These are phyloP conservation scores for Stachybotrys chlorohalonatus DNA, from an alignment of 2,329 filamentous ascomycete species.

Conservation along the genomic window DNA sequence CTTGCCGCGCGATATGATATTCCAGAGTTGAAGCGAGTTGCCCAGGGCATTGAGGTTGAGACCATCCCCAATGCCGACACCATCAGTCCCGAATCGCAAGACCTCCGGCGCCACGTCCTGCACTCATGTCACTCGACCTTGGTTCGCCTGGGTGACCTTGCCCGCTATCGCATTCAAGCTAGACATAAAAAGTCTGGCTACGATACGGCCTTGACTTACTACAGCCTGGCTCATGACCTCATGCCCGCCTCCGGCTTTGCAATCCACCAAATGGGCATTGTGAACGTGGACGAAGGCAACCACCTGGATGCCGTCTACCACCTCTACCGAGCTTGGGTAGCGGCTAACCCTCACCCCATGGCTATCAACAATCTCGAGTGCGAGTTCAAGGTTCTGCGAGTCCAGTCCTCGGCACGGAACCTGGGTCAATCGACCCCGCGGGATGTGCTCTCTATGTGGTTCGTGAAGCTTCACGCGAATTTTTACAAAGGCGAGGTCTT, in stretches of 20 bases:
- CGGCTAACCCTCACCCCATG: conserved; percentile 64
- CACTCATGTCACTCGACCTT: conserved; percentile 74
- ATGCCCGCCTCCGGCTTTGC: conserved; percentile 71
- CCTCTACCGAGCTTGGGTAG: conserved; percentile 73
- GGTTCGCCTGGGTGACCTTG: conserved; percentile 81
- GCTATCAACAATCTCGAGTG: conserved; percentile 69
- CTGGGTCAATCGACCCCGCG: conserved; percentile 40
- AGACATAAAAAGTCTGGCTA: conserved; percentile 67
- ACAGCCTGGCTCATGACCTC: conserved; percentile 70
- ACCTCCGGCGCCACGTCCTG: conserved; percentile 52
- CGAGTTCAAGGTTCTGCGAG: conserved; percentile 56
- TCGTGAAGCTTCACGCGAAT: conserved; percentile 75
- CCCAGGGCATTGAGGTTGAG: conserved; percentile 24
- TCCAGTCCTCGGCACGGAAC: conserved; percentile 23
- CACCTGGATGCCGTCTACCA: conserved; percentile 83
- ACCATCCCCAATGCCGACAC: conserved; percentile 32
- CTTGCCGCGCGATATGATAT: conserved; percentile 55
- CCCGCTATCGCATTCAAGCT: conserved; percentile 72
- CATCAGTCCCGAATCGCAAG: conserved; percentile 33
- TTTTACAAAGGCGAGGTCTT: conserved; percentile 74
- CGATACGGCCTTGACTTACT: conserved; percentile 74
- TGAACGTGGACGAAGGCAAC: conserved; percentile 68
- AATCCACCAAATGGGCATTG: conserved; percentile 85
- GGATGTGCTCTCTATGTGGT: conserved; percentile 67
- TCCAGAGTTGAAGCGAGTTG: conserved; percentile 12